Conservation (phyloP, 2,329 filamentous ascomycete species). For the Trichophaea hybrida region DNA sequence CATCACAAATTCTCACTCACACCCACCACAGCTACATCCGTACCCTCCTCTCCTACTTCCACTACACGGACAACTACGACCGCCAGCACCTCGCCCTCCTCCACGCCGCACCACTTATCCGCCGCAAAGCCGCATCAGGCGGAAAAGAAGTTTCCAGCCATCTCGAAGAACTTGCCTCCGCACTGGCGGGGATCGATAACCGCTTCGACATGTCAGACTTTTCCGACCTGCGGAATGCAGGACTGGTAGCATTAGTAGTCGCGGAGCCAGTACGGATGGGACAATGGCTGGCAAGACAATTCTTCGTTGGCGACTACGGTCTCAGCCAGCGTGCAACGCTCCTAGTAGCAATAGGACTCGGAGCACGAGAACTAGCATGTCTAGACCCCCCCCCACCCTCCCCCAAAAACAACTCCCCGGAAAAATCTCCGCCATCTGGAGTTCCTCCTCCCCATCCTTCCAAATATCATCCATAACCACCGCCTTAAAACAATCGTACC, state of each 20-base stretch:
- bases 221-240: conserved; percentile 57
- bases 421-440: conserved; percentile 11
- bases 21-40: conserved; percentile 49
- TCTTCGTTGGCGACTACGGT: conserved; percentile 87
- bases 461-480: conserved; percentile 43
- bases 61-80: conserved; percentile 72
- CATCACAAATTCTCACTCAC: conserved; percentile 30
- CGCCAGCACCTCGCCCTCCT: conserved; percentile 64
- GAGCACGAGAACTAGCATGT: conserved; percentile 72
- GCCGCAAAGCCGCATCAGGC: conserved; percentile 71
- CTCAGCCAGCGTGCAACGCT: conserved; percentile 69
- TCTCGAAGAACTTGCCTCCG: conserved; percentile 60
- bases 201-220: conserved; percentile 72
- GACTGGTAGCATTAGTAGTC: conserved; percentile 67
- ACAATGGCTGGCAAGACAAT: conserved; percentile 68
- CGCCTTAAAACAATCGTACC: conserved; percentile 52
- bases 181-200: conserved; percentile 69
- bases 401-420: conserved; percentile 61
- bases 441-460: not conserved
- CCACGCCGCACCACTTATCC: conserved; percentile 65
- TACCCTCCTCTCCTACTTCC: conserved; percentile 63
- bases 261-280: conserved; percentile 64
- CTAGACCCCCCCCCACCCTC: conserved; percentile 59
- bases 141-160: conserved; percentile 62
- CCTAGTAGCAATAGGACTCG: conserved; percentile 66